Evolutionary conservation across 2,329 filamentous ascomycete genomes (phyloP).

Genomic region (Curvularia eragrostidis): DNA sequence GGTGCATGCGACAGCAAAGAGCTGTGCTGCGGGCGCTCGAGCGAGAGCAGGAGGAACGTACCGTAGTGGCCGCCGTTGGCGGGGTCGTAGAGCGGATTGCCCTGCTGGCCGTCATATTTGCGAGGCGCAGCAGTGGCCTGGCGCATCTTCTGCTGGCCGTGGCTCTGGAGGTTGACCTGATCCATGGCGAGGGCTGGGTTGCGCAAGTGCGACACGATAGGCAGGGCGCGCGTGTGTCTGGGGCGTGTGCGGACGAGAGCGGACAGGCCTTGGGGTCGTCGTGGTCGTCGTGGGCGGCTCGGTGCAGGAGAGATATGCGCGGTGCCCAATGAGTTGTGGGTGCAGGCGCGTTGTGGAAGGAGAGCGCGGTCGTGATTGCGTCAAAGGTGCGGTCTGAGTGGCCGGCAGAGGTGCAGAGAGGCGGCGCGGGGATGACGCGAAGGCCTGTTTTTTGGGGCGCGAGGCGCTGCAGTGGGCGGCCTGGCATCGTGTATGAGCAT

Average conservation of each 20-base stretch:
- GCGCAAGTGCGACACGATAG: conserved; percentile 44
- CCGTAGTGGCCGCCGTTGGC: conserved; percentile 59
- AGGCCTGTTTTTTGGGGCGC: conserved; percentile 12
- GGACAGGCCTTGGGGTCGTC: conserved; percentile 3
- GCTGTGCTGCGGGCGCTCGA: conserved; percentile 7
- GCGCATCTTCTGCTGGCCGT: conserved; percentile 49
- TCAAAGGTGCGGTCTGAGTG: conserved; percentile 44
- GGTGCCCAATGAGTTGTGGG: conserved; percentile 37
- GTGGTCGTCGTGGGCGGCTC: conserved; percentile 23
- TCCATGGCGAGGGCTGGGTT: conserved; percentile 45
- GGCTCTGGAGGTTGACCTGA: conserved; percentile 45
- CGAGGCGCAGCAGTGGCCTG: conserved; percentile 47
- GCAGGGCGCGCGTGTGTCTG: conserved; percentile 34
- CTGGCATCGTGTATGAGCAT: conserved; percentile 24
- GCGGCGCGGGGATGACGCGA: conserved; percentile 30
- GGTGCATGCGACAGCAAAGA: conserved; percentile 15
- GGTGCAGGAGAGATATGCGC: conserved; percentile 29
- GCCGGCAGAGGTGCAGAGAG: conserved; percentile 33
- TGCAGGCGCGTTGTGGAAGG: conserved; percentile 39
- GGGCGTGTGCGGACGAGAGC: conserved; percentile 16
- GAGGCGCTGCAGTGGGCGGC: conserved; percentile 16
- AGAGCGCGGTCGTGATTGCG: conserved; percentile 43
- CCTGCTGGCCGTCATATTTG: conserved; percentile 59
- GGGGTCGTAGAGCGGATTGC: conserved; percentile 57
- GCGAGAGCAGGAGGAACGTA: conserved; percentile 34